Conservation (phyloP, 805 yeast genomes). For the Metschnikowia picachoensis region DNA sequence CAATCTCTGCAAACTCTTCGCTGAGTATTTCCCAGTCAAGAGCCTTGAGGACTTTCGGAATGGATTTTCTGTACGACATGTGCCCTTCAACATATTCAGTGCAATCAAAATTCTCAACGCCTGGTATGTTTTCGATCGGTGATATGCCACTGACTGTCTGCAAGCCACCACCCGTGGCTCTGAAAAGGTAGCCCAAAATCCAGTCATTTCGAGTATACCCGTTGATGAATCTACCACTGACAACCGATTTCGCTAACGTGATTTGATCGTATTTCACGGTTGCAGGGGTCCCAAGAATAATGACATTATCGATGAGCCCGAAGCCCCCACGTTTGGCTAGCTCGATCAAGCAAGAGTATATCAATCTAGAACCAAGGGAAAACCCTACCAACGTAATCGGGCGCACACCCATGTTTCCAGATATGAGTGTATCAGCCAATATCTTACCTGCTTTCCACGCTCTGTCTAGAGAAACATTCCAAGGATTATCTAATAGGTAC, state of each 20-base stretch:
- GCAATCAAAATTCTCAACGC: conserved; percentile 82
- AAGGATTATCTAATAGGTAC: conserved; percentile 89
- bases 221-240: conserved; percentile 84
- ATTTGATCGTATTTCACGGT: conserved; percentile 76
- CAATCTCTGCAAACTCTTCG: conserved; percentile 93
- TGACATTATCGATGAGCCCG: conserved; percentile 87
- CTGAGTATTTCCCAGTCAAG: conserved; percentile 78
- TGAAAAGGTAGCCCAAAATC: conserved; percentile 89
- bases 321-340: conserved; percentile 80
- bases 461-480: conserved; percentile 95
- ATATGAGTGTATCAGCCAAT: conserved; percentile 83
- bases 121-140: conserved; percentile 57
- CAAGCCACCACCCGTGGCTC: conserved; percentile 94
- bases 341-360: conserved; percentile 84
- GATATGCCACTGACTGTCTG: conserved; percentile 89
- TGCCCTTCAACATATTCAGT: conserved; percentile 89
- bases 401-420: conserved; percentile 85
- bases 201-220: conserved; percentile 93
- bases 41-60: conserved; percentile 71
- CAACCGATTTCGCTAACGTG: conserved; percentile 75
- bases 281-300: conserved; percentile 82
- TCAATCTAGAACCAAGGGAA: conserved; percentile 88
- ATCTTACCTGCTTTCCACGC: conserved; percentile 96
- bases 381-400: conserved; percentile 93
- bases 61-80: conserved; percentile 93